Conservation (phyloP, 1,284 basidiomycete genomes). For the Afroboletus lepidellus region DNA sequence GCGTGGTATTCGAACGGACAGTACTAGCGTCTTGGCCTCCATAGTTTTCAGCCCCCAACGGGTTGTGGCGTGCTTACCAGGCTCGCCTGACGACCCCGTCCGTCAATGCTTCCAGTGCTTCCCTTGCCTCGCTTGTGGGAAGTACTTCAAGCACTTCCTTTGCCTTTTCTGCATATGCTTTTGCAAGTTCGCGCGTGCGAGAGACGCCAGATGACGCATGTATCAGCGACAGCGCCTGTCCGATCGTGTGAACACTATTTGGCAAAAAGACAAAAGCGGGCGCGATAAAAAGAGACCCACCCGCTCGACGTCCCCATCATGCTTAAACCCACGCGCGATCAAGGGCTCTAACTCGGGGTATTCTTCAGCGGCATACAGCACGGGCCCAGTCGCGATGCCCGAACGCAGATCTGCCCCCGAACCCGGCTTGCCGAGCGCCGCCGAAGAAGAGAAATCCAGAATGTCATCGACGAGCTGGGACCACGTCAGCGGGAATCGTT, state of each 20-base stretch:
- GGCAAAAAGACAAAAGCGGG: not conserved
- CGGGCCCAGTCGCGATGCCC: constrained; percentile 89
- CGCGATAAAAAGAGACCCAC: constrained; percentile 41
- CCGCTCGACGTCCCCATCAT: constrained; percentile 82
- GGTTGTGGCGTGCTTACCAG: constrained; percentile 17
- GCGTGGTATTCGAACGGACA: constrained; percentile 7
- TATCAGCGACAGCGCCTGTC: constrained; percentile 75
- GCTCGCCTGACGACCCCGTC: constrained; percentile 53
- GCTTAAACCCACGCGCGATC: constrained; percentile 82
- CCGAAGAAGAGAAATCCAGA: constrained; percentile 75
- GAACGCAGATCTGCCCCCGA: constrained; percentile 81
- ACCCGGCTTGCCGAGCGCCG: constrained; percentile 80
- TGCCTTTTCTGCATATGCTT: constrained; percentile 77
- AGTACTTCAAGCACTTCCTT: constrained; percentile 68
- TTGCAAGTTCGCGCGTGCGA: constrained; percentile 78
- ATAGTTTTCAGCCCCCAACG: not conserved
- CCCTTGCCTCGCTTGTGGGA: constrained; percentile 80
- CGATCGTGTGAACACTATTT: not conserved
- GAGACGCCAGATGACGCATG: constrained; percentile 74
- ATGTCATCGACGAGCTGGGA: constrained; percentile 89
- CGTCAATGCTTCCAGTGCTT: constrained; percentile 66
- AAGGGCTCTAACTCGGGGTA: constrained; percentile 79
- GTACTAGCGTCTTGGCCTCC: not conserved
- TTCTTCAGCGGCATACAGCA: constrained; percentile 94
- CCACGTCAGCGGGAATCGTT: constrained; percentile 2